A percentile compares a stretch with the other conserved stretches of the same genome.
Conservation (phyloP, 495 filamentous ascomycete genomes). For the Pyronema domesticum region DNA sequence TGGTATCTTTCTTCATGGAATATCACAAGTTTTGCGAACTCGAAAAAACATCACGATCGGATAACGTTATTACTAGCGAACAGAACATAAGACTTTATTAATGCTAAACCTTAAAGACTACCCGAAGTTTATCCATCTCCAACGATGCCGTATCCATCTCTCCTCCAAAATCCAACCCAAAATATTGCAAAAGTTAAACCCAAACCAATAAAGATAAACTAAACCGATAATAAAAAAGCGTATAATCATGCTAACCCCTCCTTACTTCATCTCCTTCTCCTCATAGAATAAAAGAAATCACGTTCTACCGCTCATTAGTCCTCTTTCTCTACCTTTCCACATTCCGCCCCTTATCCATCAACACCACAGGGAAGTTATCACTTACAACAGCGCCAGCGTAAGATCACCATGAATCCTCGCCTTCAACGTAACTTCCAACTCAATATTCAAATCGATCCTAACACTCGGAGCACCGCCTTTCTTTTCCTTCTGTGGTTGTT, state of each 20-base stretch:
- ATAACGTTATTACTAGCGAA: too few relatives aligned
- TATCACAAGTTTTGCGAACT: too few relatives aligned
- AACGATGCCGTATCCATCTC: too few relatives aligned
- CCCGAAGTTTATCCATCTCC: too few relatives aligned
- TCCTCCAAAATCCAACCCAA: too few relatives aligned
- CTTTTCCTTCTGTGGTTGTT: constrained; percentile 7
- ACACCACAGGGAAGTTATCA: constrained; percentile 17
- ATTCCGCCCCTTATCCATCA: not conserved
- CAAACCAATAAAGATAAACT: too few relatives aligned
- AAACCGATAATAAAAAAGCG: too few relatives aligned
- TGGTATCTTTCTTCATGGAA: too few relatives aligned
- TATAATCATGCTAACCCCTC: not conserved
- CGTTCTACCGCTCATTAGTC: not conserved
- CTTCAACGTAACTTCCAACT: constrained; percentile 79
- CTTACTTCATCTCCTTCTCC: not conserved
- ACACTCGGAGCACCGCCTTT: constrained; percentile 42
- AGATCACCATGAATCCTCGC: constrained; percentile 86
- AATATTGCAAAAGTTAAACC: too few relatives aligned
- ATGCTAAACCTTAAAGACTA: too few relatives aligned
- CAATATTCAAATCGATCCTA: constrained; percentile 68
- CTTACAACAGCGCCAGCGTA: constrained; percentile 68
- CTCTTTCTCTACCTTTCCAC: not conserved
- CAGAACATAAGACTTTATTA: too few relatives aligned
- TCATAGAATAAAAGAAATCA: not conserved
- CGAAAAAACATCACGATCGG: too few relatives aligned